Evolutionary conservation across 2,329 filamentous ascomycete genomes (phyloP), one percentile per base, ranked within the genome.

Genomic region (Westerdykella aurantiaca): DNA sequence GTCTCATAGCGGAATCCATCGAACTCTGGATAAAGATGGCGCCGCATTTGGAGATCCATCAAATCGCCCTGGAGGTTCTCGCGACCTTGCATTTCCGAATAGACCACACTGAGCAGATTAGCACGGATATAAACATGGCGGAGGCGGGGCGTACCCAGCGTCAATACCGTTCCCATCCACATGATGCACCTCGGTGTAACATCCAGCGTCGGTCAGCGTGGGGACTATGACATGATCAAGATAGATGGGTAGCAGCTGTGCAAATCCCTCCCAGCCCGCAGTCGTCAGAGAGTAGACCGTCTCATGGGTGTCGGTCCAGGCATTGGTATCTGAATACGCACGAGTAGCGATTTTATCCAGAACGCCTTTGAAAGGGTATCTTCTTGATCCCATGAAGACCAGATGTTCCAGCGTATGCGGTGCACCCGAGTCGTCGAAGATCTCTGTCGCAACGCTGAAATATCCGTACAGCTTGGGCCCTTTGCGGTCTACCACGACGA

Each of bases 41-140:
- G 81, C 34, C 87, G 83, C 41, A 88, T 84, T 51, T 81, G 79
- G 45, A 96, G 75, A 51, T 95, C 88, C 79, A 97, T 95, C 46
- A 97, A 80, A 64, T 95, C 88, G 6, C 77, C 75, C 52, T 86
- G 83, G 41, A 81, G 83, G 62, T 95, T 95, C 63, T 97, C 86
- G 2, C 95, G 82, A 18, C 84, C 93, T 69, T 98, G 93, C 93
- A 98, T 98, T 69, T 98, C 93, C 0, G 91, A 96, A 69, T 98
- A 98, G 7, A 98, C 93, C 1, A 96, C 90, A 50, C 89, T 69
- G 16, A 13, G 12, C 7, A 4, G 2, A 37, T 64, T 38, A 63
- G 50, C 34, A 16, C 17, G 35, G 9, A 31, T 5, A 6, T 23
- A 3, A 6, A 33, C 29, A n/a, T 23, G 34, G 13, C 25, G 17